Base-by-base conservation (phyloP, 2,329 filamentous ascomycete species). In the Diaporthe humulicola region DNA sequence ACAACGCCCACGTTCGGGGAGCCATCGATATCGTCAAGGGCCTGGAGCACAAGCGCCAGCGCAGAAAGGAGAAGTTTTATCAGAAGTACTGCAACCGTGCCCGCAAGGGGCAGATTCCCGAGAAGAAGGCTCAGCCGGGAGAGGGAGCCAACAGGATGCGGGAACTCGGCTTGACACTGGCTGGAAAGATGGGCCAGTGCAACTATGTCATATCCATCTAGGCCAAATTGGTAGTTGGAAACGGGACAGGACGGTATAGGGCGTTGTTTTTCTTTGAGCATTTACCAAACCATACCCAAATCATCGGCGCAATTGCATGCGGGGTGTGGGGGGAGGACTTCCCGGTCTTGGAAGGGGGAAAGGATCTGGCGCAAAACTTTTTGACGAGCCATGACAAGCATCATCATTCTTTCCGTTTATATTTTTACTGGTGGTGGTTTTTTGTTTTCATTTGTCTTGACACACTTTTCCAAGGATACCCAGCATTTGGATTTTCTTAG, bases 21-120 rank as follows among this genome's bases (percentile, higher is more conserved):
- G 96, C 97, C 48, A 97, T 99, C 78, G 97, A 98, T 84, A 99
- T 98, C 76, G 94, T 98, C 84, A 98, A 98, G 83, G 97, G 97
- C 12, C 90, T 99, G 1, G 97, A 99, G 86, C 93, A 94, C 84
- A 98, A 98, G 87, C 93, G 96, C 36, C 94, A 97, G 86, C 93
- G 97, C 77, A 94, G 97, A 79, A 95, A 94, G 85, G 96, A 98
- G 84, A 98, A 98, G 84, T 94, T 95, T 80, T 93, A 94, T 82
- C 93, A 96, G 80, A 97, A 98, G 83, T 93, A 96, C 81, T 97
- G 94, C 86, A 93, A 95, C 82, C 94, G 95, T 80, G 93, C 93
- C 74, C 92, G 92, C 77, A 95, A 95, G 81, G 90, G 90, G 17
- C 88, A 90, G 78, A 87, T 90, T 30, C 85, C 86, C 4, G 89